Evolutionary conservation across 345 rosid species (phyloP), one percentile per base, ranked within the genome.

Genomic region (Physaria fendleri): DNA sequence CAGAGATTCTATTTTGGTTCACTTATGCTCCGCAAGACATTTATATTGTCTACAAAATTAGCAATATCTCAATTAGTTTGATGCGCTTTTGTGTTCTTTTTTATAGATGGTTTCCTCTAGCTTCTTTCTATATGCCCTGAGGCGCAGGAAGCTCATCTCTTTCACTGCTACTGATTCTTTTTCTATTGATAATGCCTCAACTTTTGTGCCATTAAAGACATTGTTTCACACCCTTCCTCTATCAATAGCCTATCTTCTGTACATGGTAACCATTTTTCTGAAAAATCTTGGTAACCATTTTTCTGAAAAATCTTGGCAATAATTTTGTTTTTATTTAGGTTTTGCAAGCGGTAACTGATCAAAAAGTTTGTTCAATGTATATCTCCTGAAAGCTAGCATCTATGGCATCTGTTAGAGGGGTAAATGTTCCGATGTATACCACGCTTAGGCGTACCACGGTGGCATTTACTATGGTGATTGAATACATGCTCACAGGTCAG

Each of bases 371-470:
- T 71, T 57, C 8, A 6, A 39, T 63, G 34, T 57, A 11, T 71
- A 73, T 74, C 68, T 74, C 64, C 56, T 77, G 78, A 69, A 84
- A 90, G 96, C 79, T 93, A 78, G 95, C 78, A 41, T 76, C 90
- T 5, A 85, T 94, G 92, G 97, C 87, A 75, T 79, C 97, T 71
- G 76, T 94, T 29, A 96, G 97, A 33, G 97, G 99, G 56, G 99
- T 94, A 42, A 94, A 90, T 79, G 95, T 94, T 71, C 99, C 97
- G 45, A 90, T 94, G 99, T 94, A 94, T 67, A 94, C 99, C 51
- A 87, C 99, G 4, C 92, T 94, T 51, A 84, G 99, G 74, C 87
- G 99, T 66, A 94, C 95, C 0, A 94, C 96, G 0, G 88, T 94
- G 50, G 95, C 79, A 21, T 94, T 94, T 76, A 90, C 99, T 12